phyloP scores from a whole-genome alignment of 352 stramenopile species.

The Thalassiosira exigua region DNA sequence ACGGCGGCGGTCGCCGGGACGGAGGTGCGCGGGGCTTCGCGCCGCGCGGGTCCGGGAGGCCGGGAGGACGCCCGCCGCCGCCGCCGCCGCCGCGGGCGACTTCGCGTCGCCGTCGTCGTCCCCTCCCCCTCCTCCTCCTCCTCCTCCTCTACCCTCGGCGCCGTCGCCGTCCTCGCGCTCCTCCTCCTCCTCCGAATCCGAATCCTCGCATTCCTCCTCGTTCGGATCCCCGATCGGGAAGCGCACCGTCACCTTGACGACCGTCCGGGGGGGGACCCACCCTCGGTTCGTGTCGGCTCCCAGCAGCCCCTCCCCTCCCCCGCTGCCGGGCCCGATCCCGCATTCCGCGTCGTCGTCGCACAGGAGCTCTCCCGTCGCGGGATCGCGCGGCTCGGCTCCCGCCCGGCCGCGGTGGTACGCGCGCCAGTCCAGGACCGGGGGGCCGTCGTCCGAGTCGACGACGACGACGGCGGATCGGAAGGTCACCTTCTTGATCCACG shows the following conservation, averaged over 20 bases:
- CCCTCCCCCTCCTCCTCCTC: background rate
- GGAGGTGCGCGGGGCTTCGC: too few species aligned
- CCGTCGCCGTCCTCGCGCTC: background rate
- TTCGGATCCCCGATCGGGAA: constrained; percentile 70
- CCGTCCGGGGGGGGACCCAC: constrained; percentile 45
- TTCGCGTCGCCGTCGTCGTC: too few species aligned
- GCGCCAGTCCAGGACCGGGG: constrained; percentile 48
- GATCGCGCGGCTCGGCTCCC: constrained; percentile 66
- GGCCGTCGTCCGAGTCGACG: constrained; percentile 23
- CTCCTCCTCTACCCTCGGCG: background rate
- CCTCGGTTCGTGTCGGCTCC: constrained; percentile 77
- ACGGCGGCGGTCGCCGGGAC: too few species aligned
- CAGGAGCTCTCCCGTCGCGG: constrained; percentile 64
- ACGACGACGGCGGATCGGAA: background rate
- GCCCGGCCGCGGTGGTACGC: constrained; percentile 77
- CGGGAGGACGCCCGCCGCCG: too few species aligned
- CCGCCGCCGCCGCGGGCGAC: too few species aligned
- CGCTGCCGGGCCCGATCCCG: too few species aligned
- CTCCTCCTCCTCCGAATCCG: constrained; percentile 32
- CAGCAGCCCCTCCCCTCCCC: too few species aligned
- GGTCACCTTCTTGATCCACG: constrained; percentile 16
- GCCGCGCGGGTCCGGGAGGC: too few species aligned
- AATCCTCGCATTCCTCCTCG: constrained; percentile 48
- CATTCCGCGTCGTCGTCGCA: constrained; percentile 50
- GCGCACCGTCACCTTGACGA: constrained; percentile 52